Conservation (phyloP, 345 rosid genomes). For the Alliaria petiolata region DNA sequence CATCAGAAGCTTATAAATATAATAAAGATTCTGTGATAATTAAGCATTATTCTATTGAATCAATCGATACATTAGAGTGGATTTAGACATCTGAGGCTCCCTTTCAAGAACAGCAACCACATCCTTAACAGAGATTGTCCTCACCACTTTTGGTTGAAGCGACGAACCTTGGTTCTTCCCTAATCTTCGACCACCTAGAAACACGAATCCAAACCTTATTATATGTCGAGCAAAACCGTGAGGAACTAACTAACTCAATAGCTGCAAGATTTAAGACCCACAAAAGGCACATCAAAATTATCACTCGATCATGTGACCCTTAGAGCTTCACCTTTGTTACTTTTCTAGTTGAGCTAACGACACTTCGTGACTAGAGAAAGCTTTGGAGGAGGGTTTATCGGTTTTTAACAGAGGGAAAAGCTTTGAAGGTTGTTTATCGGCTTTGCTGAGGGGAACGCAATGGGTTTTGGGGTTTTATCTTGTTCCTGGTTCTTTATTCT, state of each 20-base stretch:
- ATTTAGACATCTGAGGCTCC: conserved; percentile 91
- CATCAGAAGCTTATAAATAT: conserved; percentile 16
- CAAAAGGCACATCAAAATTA: neutral
- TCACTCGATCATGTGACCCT: too few species aligned
- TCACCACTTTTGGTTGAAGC: conserved; percentile 50
- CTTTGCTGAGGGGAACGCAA: neutral
- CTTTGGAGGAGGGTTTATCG: neutral
- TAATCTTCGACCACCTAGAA: conserved; percentile 49
- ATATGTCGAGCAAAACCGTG: too few species aligned
- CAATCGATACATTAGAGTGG: conserved; percentile 69
- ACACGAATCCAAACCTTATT: conserved; percentile 9
- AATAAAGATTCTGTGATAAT: conserved; percentile 25
- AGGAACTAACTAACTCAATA: neutral
- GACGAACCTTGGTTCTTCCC: conserved; percentile 54
- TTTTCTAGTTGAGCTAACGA: too few species aligned
- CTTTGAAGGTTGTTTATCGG: neutral
- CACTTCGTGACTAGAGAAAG: neutral
- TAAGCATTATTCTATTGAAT: conserved; percentile 45
- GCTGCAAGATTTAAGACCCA: neutral
- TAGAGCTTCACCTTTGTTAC: too few species aligned
- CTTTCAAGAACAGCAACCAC: conserved; percentile 83
- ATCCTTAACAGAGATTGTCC: conserved; percentile 67
- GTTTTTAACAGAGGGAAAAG: too few species aligned
- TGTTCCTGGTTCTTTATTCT: too few species aligned
- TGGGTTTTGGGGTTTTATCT: neutral